A percentile compares a stretch with the other conserved stretches of the same genome.
phyloP scores from a whole-genome alignment of 1,284 basidiomycete species.

The Melanopsichium pennsylvanicum region DNA sequence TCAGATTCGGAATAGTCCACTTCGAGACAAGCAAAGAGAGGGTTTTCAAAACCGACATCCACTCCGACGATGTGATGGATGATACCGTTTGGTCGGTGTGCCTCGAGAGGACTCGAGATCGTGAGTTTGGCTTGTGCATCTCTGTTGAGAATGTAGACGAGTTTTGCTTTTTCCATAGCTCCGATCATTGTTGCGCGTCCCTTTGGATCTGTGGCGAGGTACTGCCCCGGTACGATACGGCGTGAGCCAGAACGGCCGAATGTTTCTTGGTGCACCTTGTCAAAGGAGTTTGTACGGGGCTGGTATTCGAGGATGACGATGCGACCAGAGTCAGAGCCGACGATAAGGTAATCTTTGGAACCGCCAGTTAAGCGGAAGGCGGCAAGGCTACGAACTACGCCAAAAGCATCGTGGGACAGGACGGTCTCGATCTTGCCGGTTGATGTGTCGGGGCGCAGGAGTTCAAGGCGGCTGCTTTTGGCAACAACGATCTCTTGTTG shows the following conservation, averaged over 20 bases:
- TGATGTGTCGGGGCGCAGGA: slow-evolving; percentile 58
- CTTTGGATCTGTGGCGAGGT: slow-evolving; percentile 64
- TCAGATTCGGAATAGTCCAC: slow-evolving; percentile 64
- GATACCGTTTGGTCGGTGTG: slow-evolving; percentile 58
- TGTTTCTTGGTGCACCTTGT: slow-evolving; percentile 62
- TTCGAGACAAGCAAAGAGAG: slow-evolving; percentile 63
- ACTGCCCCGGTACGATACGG: slow-evolving; percentile 63
- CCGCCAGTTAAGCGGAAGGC: slow-evolving; percentile 61
- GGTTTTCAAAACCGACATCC: slow-evolving; percentile 65
- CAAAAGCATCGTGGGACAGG: slow-evolving; percentile 57
- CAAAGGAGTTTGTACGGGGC: slow-evolving; percentile 50
- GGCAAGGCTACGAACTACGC: slow-evolving; percentile 59
- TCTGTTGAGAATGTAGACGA: slow-evolving; percentile 64
- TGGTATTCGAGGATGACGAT: slow-evolving; percentile 63
- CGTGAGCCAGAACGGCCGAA: slow-evolving; percentile 63
- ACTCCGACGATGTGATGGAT: slow-evolving; percentile 62
- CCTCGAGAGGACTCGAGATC: slow-evolving; percentile 64
- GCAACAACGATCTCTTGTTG: slow-evolving; percentile 64
- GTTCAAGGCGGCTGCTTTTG: slow-evolving; percentile 53
- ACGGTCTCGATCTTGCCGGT: slow-evolving; percentile 51
- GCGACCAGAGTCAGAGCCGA: slow-evolving; percentile 63
- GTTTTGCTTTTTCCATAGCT: slow-evolving; percentile 63
- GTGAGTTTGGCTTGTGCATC: slow-evolving; percentile 64
- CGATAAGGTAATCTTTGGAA: slow-evolving; percentile 60
- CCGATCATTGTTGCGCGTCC: slow-evolving; percentile 63